Evolutionary conservation across 805 yeast genomes (phyloP).

Genomic region (Limtongozyma cylindracea): DNA sequence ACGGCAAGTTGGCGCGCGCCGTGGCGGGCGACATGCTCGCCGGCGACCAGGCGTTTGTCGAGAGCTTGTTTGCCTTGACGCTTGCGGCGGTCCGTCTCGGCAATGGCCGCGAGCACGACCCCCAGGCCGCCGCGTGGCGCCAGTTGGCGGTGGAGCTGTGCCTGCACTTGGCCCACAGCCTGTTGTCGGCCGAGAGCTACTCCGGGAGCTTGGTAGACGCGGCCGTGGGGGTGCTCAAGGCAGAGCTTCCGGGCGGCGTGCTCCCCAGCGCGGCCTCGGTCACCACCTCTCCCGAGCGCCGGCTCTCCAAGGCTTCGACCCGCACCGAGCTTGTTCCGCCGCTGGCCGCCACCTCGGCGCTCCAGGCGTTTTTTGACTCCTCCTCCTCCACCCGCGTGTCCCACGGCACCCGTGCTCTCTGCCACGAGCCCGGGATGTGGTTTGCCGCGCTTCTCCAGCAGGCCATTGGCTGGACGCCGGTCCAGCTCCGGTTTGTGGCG

Average conservation of each 20-base stretch:
- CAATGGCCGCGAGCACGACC: slow-evolving; percentile 7
- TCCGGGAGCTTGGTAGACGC: no score
- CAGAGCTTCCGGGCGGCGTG: no score
- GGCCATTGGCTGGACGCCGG: slow-evolving; percentile 60
- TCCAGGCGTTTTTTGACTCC: slow-evolving; percentile 40
- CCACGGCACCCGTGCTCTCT: slow-evolving; percentile 24
- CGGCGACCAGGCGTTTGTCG: no score
- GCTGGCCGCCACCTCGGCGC: slow-evolving; percentile 19
- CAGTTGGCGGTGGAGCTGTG: slow-evolving; percentile 14
- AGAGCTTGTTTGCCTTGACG: neutral
- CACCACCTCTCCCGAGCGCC: no score
- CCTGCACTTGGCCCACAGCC: slow-evolving; percentile 11
- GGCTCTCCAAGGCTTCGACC: no score
- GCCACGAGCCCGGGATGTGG: slow-evolving; percentile 19
- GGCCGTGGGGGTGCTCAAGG: no score
- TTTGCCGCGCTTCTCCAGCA: slow-evolving; percentile 28
- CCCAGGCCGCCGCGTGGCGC: slow-evolving; percentile 14
- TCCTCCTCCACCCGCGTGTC: slow-evolving; percentile 33
- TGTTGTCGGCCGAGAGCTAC: no score
- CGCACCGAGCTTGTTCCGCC: slow-evolving; percentile 14
- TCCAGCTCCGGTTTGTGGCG: slow-evolving; percentile 45
- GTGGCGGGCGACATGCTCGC: slow-evolving; percentile 3
- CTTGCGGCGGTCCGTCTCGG: slow-evolving; percentile 1
- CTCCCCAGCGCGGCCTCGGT: no score
- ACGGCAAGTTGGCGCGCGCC: slow-evolving; percentile 12